These are phyloP conservation scores for Marchantia paleacea DNA, from an alignment of 225 moss, liverwort and hornwort species.

Conservation along the genomic window DNA sequence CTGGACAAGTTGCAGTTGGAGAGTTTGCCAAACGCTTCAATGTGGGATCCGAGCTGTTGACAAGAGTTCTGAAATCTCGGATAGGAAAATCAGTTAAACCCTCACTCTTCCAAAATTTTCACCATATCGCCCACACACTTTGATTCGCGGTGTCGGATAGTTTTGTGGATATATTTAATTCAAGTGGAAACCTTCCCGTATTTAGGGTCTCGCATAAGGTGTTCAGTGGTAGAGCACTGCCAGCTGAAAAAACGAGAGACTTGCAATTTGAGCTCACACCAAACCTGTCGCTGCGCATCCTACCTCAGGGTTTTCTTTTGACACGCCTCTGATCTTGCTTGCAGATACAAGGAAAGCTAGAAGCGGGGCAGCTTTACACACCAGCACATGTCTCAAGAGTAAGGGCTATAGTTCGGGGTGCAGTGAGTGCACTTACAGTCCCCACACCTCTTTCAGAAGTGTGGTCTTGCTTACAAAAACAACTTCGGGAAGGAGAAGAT, in stretches of 20 bases:
- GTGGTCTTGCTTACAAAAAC: slow-evolving; percentile 67
- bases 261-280: background rate
- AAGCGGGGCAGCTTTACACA: slow-evolving; percentile 95
- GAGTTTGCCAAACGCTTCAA: slow-evolving; percentile 87
- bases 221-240: background rate
- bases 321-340: slow-evolving; percentile 14
- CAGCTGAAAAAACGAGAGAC: background rate
- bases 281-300: background rate
- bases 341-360: slow-evolving; percentile 93
- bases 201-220: background rate
- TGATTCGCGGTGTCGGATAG: background rate
- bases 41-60: slow-evolving; percentile 87
- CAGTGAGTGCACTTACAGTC: slow-evolving; percentile 78
- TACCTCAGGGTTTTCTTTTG: slow-evolving; percentile 3
- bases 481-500: slow-evolving; percentile 78
- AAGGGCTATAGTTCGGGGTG: slow-evolving; percentile 80
- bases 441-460: slow-evolving; percentile 74
- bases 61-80: slow-evolving; percentile 65
- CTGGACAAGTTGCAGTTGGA: slow-evolving; percentile 81
- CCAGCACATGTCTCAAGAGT: slow-evolving; percentile 85
- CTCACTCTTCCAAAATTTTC: background rate
- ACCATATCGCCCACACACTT: background rate
- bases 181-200: background rate
- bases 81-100: slow-evolving; percentile 67
- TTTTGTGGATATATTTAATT: background rate